Evolutionary conservation across 257 asterid genomes (phyloP).

Genomic region (Penstemon newberryi): DNA sequence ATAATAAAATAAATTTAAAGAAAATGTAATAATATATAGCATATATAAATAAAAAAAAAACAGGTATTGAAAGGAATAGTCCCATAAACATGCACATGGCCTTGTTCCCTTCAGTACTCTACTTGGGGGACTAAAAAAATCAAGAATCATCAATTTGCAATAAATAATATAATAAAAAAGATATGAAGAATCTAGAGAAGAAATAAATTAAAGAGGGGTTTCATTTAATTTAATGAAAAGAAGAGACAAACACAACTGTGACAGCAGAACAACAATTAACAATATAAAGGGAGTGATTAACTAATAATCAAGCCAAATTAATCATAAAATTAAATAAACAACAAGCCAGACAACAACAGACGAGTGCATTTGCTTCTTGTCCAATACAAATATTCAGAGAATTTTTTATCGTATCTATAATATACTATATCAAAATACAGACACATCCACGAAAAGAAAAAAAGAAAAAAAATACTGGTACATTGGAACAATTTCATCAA

Average conservation of each 20-base stretch:
- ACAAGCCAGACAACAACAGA: conserved; percentile 54
- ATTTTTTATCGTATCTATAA: conserved; percentile 31
- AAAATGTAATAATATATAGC: conserved; percentile 24
- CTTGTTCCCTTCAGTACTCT: conserved; percentile 55
- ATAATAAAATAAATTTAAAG: neutral
- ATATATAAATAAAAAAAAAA: neutral
- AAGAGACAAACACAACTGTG: conserved; percentile 39
- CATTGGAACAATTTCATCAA: conserved; percentile 32
- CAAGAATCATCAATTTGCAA: conserved; percentile 28
- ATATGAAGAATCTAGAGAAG: conserved; percentile 45
- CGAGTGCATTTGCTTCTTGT: conserved; percentile 56
- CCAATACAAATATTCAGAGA: conserved; percentile 55
- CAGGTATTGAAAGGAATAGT: conserved; percentile 37
- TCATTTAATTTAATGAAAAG: conserved; percentile 3
- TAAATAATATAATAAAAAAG: conserved; percentile 34
- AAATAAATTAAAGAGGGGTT: conserved; percentile 6
- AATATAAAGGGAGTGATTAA: conserved; percentile 22
- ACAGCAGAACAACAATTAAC: conserved; percentile 40
- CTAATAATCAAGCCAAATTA: conserved; percentile 41
- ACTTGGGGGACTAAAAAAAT: conserved; percentile 39
- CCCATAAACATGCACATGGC: conserved; percentile 73
- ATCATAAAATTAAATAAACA: conserved; percentile 25
- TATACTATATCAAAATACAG: conserved; percentile 45
- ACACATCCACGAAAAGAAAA: conserved; percentile 35
- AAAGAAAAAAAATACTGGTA: conserved; percentile 27